Conservation (phyloP, 2,329 filamentous ascomycete species). For the Graphiopsis chlorocephala region DNA sequence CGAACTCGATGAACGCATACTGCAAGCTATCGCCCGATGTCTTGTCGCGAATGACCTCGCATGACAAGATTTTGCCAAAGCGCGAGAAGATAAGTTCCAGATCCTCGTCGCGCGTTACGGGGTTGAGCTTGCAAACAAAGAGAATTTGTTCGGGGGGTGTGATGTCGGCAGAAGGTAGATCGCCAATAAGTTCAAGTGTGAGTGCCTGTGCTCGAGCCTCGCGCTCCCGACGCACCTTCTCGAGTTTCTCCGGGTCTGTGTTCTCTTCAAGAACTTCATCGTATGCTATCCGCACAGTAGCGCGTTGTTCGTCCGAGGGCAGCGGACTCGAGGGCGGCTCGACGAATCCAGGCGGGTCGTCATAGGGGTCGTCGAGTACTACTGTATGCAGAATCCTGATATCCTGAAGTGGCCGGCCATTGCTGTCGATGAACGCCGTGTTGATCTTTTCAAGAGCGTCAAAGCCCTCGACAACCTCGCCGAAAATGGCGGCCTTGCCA, state of each 20-base stretch:
- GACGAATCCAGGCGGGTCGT: conserved; percentile 72
- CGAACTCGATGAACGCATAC: conserved; percentile 97
- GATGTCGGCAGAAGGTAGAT: conserved; percentile 94
- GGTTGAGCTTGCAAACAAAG: conserved; percentile 98
- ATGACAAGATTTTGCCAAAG: conserved; percentile 91
- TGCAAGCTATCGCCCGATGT: conserved; percentile 93
- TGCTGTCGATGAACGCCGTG: conserved; percentile 78
- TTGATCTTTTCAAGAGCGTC: conserved; percentile 94
- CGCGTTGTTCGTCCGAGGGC: conserved; percentile 79
- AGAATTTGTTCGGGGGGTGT: conserved; percentile 95
- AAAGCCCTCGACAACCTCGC: conserved; percentile 92
- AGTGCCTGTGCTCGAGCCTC: conserved; percentile 92
- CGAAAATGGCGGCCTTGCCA: conserved; percentile 91
- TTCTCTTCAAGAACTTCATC: conserved; percentile 79
- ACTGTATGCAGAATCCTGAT: conserved; percentile 93
- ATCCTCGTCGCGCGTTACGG: conserved; percentile 91
- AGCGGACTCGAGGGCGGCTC: conserved; percentile 77
- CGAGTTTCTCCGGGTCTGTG: conserved; percentile 74
- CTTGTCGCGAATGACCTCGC: conserved; percentile 91
- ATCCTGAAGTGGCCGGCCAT: conserved; percentile 84
- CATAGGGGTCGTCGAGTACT: conserved; percentile 86
- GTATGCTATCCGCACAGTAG: conserved; percentile 86
- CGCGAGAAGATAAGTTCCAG: conserved; percentile 94
- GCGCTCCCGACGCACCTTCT: conserved; percentile 77
- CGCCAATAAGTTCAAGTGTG: conserved; percentile 96